A percentile compares a stretch with the other conserved stretches of the same genome.
Evolutionary conservation across 2,329 filamentous ascomycete species (phyloP).

Genomic region (Pestalotiopsis sp.): DNA sequence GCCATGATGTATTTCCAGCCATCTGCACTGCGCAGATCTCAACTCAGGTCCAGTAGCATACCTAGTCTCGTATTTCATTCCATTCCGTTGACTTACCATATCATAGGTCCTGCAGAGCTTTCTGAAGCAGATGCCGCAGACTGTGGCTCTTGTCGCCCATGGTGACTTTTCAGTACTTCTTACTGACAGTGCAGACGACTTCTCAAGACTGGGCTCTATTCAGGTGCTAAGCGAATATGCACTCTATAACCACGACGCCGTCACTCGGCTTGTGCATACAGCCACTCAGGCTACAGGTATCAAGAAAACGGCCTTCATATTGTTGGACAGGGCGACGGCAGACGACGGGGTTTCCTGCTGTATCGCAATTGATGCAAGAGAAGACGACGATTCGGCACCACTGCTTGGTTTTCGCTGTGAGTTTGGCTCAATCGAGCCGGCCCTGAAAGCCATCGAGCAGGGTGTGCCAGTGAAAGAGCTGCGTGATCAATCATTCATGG

Average conservation of each 20-base stretch:
- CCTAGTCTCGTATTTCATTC: not conserved
- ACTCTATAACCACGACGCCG: not conserved
- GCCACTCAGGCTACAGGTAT: not conserved
- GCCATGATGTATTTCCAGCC: not conserved
- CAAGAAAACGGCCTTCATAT: not conserved
- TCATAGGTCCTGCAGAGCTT: not conserved
- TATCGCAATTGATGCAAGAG: not conserved
- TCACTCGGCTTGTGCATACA: not conserved
- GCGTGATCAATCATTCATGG: constrained; percentile 1
- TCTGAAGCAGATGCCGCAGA: not conserved
- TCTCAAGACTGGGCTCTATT: not conserved
- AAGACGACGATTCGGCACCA: not conserved
- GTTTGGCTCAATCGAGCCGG: not conserved
- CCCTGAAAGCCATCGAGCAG: not conserved
- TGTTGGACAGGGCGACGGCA: not conserved
- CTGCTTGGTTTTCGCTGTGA: constrained; percentile 1
- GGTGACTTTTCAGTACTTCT: not conserved
- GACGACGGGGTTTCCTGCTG: not conserved
- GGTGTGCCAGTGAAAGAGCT: not conserved
- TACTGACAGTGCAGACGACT: not conserved
- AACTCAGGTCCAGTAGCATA: not conserved
- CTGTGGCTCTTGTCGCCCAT: not conserved
- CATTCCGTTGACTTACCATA: not conserved
- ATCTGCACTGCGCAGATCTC: not conserved
- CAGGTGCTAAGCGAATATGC: not conserved